Evolutionary conservation across 2,329 filamentous ascomycete genomes (phyloP), one percentile per base, ranked within the genome.

Genomic region (Aspergillaceae sp.): DNA sequence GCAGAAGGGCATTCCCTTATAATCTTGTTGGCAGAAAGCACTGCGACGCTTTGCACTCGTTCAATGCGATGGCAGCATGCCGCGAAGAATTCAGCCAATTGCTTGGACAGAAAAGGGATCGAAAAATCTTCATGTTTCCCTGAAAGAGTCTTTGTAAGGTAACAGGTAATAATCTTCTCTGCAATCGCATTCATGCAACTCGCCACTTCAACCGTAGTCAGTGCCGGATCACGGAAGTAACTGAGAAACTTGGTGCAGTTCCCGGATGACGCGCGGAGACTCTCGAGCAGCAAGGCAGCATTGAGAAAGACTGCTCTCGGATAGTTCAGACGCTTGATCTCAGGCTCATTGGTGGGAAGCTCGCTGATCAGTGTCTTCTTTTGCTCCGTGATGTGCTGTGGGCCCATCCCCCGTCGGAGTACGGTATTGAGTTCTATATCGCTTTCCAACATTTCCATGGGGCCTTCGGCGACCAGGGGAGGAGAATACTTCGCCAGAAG

Each of bases 351-450:
- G 4, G 79, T 75, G 0, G 91, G 87, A 29, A 98, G 74, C 40
- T 92, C 77, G 50, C 80, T 78, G 3, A 77, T 75, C 26, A 99
- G 75, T 5, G 82, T 77, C 58, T 83, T 86, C 72, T 94, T 96
- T 62, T 95, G 89, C 51, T 85, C 79, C 2, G 81, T 69, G 45
- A 88, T 83, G 40, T 64, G 64, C 50, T 90, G 82, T 29, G 83
- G 79, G 52, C 82, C 87, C 73, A 88, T 87, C 11, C 90, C 91
- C 50, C 92, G 81, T 49, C 91, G 83, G 43, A 99, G 74, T 11
- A 97, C 86, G 0, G 89, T 94, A 60, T 98, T 97, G 36, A 98
- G 78, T 60, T 98, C 92, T 46, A 99, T 91, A 54, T 97, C 92
- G 63, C 90, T 96, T 66, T 98, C 92, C 7, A 92, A 78, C 60